These are phyloP conservation scores for Salvia miltiorrhiza DNA, from an alignment of 257 asterid species.

Conservation along the genomic window DNA sequence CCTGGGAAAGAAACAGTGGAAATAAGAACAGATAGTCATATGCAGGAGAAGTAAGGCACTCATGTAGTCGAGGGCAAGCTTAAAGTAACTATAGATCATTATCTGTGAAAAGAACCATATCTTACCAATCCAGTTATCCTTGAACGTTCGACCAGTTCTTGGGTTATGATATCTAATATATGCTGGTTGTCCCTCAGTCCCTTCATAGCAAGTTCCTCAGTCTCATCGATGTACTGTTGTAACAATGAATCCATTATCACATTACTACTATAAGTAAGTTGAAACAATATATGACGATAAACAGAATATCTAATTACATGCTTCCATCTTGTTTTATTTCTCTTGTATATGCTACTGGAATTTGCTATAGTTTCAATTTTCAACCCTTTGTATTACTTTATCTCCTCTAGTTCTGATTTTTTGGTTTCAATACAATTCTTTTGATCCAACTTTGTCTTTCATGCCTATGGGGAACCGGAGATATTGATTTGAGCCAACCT, in stretches of 20 bases:
- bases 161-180: conserved; percentile 63
- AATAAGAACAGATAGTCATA: neutral
- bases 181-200: conserved; percentile 81
- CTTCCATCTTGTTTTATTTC: conserved; percentile 1
- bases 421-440: neutral
- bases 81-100: neutral
- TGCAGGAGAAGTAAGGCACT: neutral
- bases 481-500: neutral
- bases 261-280: conserved; percentile 3
- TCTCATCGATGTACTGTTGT: conserved; percentile 82
- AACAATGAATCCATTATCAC: conserved; percentile 14
- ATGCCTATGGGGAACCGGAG: neutral
- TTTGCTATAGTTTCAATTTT: neutral
- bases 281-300: neutral
- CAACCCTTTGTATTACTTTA: neutral
- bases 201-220: conserved; percentile 92
- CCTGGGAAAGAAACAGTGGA: conserved; percentile 44
- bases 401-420: neutral
- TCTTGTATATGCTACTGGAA: neutral
- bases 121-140: conserved; percentile 94
- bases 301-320: neutral
- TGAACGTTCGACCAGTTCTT: conserved; percentile 60
- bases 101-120: conserved; percentile 1
- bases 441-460: too few species aligned
- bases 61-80: neutral